Percentiles rank a stretch among this genome's conserved stretches.
phyloP scores from a whole-genome alignment of 208 protist genomes.

The Trypanosomatidae sp. region DNA sequence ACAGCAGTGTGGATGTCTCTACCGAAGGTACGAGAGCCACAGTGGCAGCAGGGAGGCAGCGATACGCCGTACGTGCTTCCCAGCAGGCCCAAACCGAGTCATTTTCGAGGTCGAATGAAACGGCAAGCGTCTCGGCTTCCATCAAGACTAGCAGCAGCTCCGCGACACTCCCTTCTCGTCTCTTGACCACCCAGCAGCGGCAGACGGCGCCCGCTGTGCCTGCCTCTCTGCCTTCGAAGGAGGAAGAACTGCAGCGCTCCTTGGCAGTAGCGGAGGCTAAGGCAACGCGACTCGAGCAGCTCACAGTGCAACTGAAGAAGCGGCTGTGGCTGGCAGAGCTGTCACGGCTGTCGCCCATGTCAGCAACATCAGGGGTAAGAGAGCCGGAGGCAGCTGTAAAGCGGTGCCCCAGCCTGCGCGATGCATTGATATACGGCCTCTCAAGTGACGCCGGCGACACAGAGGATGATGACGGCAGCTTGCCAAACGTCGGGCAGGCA shows the following conservation, averaged over 20 bases:
- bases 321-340: conserved; percentile 38
- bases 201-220: conserved; percentile 11
- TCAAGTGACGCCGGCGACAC: not conserved
- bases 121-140: not conserved
- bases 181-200: not conserved
- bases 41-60: not conserved
- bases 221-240: conserved; percentile 13
- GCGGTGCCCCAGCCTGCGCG: conserved; percentile 10
- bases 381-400: not conserved
- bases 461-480: not conserved
- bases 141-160: not conserved
- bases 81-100: not conserved
- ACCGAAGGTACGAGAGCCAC: not conserved
- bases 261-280: conserved; percentile 14
- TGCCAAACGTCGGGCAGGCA: not conserved
- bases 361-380: not conserved
- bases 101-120: not conserved
- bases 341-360: not conserved
- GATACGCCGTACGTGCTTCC: not conserved
- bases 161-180: not conserved
- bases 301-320: conserved; percentile 55
- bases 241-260: conserved; percentile 10
- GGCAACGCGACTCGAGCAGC: conserved; percentile 40
- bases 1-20: not conserved
- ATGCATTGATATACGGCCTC: conserved; percentile 22